Base-by-base conservation (phyloP, 257 asterid genomes). In the Ehretia macrophylla region DNA sequence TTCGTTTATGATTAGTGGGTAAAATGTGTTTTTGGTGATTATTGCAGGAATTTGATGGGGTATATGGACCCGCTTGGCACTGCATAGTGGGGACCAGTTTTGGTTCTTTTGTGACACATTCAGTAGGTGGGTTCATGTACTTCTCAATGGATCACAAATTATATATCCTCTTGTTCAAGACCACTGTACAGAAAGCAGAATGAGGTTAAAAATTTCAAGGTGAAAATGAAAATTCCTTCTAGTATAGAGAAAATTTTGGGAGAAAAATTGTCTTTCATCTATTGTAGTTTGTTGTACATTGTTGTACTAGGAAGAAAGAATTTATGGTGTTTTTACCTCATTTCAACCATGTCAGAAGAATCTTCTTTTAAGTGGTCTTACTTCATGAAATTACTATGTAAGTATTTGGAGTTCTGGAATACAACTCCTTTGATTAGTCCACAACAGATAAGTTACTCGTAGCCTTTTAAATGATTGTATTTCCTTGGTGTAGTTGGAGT, bases 121-220 rank as follows among this genome's bases (percentile, higher is more conserved):
- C 75, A 37, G 66, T 65, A 20, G 79, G 79, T 55, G 75, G 72
- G 44, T 74, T 74, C 51, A 56, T 74, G 54, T 74, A 68, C 51
- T 74, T 74, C 51, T 68, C 79, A 46, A 60, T 74, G 71, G 79
- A 74, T 72, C 73, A 72, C 21, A 68, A 74, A 60, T 18, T 74
- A 56, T 45, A 74, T 46, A 50, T 74, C 53, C 79, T 74, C 27
- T 22, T 74, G 46, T 74, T 74, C 79, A 74, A 68, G 62, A 74
- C 79, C 20, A 39, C 63, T 60, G 81, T 92, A 69, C 98, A 86
- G 63, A 85, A 84, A 76, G 95, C 94, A 22, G 86, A 73, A 38
- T 77, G 68, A 1, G 35, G 35, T 27, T 27, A 27, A 27, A 27
- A 63, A 65, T 32, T 42, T 51, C 20, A 63, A 53, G 27, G 21